Percentiles rank a stretch among this genome's conserved stretches.
These are phyloP conservation scores for Xanthoconium purpureum DNA, from an alignment of 768 basidiomycete genomes.

Conservation along the genomic window DNA sequence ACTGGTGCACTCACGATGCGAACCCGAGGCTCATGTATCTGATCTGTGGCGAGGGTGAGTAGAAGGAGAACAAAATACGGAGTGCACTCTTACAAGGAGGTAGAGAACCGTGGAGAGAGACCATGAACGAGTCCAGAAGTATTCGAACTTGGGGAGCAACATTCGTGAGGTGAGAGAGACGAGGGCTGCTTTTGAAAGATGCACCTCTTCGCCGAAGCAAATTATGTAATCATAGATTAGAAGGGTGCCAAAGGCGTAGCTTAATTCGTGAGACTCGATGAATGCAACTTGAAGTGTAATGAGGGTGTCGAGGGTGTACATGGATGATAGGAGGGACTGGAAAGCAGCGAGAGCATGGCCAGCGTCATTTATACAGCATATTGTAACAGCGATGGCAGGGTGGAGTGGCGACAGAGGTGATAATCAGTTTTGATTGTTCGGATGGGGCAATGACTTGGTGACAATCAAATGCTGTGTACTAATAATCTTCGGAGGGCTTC, in stretches of 20 bases:
- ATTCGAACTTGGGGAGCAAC: not conserved
- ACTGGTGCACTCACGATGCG: not conserved
- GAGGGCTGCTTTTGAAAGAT: not conserved
- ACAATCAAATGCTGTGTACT: too few species aligned
- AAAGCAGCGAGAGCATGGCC: not conserved
- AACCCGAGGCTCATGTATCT: constrained; percentile 5
- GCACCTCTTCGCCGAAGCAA: constrained; percentile 6
- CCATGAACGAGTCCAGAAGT: constrained; percentile 4
- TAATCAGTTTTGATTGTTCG: too few species aligned
- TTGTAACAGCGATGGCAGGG: too few species aligned
- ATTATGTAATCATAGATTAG: constrained; percentile 4
- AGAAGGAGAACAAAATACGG: too few species aligned
- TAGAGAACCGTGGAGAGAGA: constrained; percentile 8
- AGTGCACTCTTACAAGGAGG: not conserved
- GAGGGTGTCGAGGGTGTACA: not conserved
- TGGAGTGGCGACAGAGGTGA: too few species aligned
- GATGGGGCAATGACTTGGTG: too few species aligned
- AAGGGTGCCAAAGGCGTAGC: not conserved
- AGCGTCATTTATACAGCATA: too few species aligned
- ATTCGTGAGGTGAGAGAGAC: not conserved
- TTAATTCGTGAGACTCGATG: not conserved
- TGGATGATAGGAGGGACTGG: not conserved
- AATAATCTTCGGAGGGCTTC: too few species aligned
- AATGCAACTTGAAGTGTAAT: not conserved
- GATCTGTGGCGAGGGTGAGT: not conserved